Base-by-base conservation (phyloP, 1,139 yeast species). In the Blastobotrys aristatus region DNA sequence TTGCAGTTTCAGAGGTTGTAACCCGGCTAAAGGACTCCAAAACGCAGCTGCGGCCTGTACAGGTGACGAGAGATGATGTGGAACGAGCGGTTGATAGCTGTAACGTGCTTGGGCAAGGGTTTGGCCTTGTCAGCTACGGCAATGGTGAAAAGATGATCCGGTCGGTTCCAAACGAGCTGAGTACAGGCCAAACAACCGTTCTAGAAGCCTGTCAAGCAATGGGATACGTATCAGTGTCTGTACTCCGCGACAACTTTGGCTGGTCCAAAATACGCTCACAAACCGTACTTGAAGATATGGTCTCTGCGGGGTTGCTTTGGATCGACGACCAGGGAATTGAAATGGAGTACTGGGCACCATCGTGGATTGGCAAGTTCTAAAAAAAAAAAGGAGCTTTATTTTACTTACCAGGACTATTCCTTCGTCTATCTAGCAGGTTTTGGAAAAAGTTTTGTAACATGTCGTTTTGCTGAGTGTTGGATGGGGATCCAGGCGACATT, bases 251-350 rank as follows among this genome's bases (percentile, higher is more conserved):
- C 59, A 89, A 89, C 59, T 75, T 80, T 51, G 74, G 73, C 2
- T 89, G 97, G 97, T 79, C 76, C 48, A 62, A 62, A 10, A 70
- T 76, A 1, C 69, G 96, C 48, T 75, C 87, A 50, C 73, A 74
- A 53, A 69, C 81, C 0, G 84, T 82, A 10, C 64, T 90, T 17
- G 82, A 84, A 42, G 94, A 85, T 50, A 82, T 89, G 87, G 83
- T 88, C 2, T 73, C 84, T 60, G 76, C 76, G 44, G 96, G 97
- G 10, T 71, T 87, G 43, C 68, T 89, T 22, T 89, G 97, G 97
- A 70, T 88, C 1, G 97, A 89, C 60, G 64, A 66, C 2, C 85
- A 79, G 57, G 80, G 75, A 10, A 68, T 67, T 0, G 88, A 80
- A 53, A 64, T 65, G 26, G 75, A 73, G 55, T 87, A 76, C 60